Evolutionary conservation across 2,329 filamentous ascomycete genomes (phyloP), one percentile per base, ranked within the genome.

Genomic region (Teratosphaeria nubilosa): DNA sequence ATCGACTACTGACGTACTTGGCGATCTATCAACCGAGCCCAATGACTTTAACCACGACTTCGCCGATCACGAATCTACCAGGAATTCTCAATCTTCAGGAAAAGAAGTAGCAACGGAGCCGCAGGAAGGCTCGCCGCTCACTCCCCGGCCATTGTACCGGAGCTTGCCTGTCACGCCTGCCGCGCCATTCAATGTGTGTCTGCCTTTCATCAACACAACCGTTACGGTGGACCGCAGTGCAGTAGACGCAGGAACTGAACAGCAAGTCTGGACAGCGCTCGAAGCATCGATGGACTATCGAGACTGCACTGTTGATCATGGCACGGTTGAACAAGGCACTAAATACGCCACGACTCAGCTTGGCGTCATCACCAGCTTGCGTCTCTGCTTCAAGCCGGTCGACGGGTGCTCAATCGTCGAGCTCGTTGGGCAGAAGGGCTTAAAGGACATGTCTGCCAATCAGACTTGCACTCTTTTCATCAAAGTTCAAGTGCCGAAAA

Each of bases 361-460:
- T 53, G 67, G 67, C 11, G 48, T 37, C 14, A 64, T 71, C 54
- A 62, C 63, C 2, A 69, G 64, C 55, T 59, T 70, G 2, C 62
- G 66, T 2, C 58, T 71, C 14, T 70, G 68, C 57, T 69, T 67
- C 62, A 70, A 68, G 59, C 63, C 68, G 3, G 58, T 63, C 56
- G 52, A 62, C 3, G 59, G 62, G 22, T 65, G 66, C 56, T 60
- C 53, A 5, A 61, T 70, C 37, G 41, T 64, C 9, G 67, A 71
- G 41, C 53, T 68, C 11, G 56, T 71, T 6, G 69, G 69, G 16
- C 65, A 70, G 32, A 69, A 68, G 54, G 62, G 64, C 3, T 51
- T 60, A 20, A 69, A 65, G 48, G 58, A 69, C 34, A 57, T 70
- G 11, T 55, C 51, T 7, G 58, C 63, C 7, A 66, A 66, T 41